Conservation (phyloP, 306 rosid species). For the Dalbergia oliveri region DNA sequence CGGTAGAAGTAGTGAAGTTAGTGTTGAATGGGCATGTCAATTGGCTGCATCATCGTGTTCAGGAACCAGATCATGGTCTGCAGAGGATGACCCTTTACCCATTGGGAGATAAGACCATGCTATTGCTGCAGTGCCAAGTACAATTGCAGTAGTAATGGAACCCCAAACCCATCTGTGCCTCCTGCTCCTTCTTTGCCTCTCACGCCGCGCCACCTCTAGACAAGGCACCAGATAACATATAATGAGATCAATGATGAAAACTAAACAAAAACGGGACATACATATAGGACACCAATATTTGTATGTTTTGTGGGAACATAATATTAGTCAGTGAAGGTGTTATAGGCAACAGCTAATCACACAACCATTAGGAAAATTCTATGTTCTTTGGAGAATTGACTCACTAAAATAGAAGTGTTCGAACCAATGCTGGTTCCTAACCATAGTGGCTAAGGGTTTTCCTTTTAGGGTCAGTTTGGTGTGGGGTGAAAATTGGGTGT, state of each 20-base stretch:
- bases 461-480: neutral
- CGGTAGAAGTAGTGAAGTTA: slow-evolving; percentile 31
- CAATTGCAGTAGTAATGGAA: slow-evolving; percentile 68
- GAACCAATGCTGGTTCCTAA: neutral
- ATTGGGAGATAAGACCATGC: slow-evolving; percentile 81
- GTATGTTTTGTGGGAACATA: neutral
- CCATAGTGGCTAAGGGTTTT: neutral
- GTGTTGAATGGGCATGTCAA: slow-evolving; percentile 46
- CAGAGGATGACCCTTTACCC: slow-evolving; percentile 52
- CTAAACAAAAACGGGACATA: slow-evolving; percentile 1
- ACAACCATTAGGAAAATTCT: slow-evolving; percentile 19
- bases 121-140: slow-evolving; percentile 73
- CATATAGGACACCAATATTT: neutral
- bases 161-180: slow-evolving; percentile 97
- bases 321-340: neutral
- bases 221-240: slow-evolving; percentile 27
- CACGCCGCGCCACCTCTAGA: slow-evolving; percentile 80
- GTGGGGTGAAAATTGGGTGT: too few species aligned
- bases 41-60: slow-evolving; percentile 55
- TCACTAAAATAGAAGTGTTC: neutral
- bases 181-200: slow-evolving; percentile 70
- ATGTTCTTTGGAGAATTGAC: slow-evolving; percentile 1
- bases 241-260: slow-evolving; percentile 14
- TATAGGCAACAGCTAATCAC: neutral
- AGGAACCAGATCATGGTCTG: slow-evolving; percentile 45